A percentile compares a stretch with the other conserved stretches of the same genome.
Conservation (phyloP, 441 rosid species). For the Gossypium aridum region DNA sequence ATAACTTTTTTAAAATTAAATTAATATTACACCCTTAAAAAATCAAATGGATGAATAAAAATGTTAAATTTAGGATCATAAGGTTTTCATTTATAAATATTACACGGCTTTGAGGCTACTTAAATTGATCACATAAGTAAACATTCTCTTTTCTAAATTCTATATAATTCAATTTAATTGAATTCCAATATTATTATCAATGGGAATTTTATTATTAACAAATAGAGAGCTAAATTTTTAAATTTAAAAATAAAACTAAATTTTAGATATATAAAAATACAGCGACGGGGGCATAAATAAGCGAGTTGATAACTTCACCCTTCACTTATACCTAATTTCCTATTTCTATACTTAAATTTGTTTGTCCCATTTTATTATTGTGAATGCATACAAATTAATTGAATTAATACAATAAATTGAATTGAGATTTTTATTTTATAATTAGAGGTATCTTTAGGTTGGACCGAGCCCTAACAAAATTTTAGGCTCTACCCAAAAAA, state of each 20-base stretch:
- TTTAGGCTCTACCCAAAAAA: no score
- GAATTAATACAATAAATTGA: no score
- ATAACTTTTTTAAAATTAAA: no score
- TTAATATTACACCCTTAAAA: neutral
- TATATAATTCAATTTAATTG: neutral
- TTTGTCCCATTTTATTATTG: neutral
- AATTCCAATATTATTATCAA: neutral
- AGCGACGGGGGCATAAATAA: neutral
- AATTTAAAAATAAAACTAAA: neutral
- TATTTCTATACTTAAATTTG: neutral
- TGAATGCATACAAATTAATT: neutral
- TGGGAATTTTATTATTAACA: neutral
- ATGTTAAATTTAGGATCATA: neutral
- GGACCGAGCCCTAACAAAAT: neutral
- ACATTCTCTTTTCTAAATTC: neutral
- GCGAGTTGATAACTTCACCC: neutral
- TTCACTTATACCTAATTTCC: neutral
- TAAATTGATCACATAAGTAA: neutral
- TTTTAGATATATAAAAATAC: neutral
- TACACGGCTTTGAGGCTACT: neutral
- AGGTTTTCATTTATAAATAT: neutral
- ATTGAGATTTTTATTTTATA: no score
- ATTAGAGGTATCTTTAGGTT: no score
- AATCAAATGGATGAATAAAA: no score
- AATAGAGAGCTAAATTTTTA: no score